These are phyloP conservation scores for Inonotus hispidus DNA, from an alignment of 1,284 basidiomycete genomes.

Conservation along the genomic window DNA sequence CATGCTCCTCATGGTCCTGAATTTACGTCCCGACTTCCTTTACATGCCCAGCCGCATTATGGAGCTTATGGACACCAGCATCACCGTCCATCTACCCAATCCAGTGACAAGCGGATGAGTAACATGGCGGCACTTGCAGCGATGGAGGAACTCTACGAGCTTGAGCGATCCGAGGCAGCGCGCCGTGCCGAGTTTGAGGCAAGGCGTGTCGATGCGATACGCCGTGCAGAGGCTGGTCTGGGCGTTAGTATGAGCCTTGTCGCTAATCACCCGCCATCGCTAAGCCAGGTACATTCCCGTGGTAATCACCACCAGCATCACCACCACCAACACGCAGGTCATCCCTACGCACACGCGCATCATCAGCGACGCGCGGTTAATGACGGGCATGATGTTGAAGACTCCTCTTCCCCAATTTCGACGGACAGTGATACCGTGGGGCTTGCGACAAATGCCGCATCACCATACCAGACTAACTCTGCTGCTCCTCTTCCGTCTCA, in stretches of 20 bases:
- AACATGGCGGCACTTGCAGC: conserved; percentile 67
- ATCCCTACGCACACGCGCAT: conserved; percentile 27
- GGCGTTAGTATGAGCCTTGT: conserved; percentile 18
- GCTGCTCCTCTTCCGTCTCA: not conserved
- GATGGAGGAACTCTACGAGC: conserved; percentile 79
- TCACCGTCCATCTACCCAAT: conserved; percentile 22
- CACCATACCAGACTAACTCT: conserved; percentile 33
- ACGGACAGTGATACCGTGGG: conserved; percentile 53
- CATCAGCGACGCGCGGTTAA: conserved; percentile 30
- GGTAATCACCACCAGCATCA: conserved; percentile 36
- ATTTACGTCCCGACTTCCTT: conserved; percentile 27
- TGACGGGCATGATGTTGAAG: conserved; percentile 40
- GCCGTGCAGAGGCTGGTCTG: conserved; percentile 71
- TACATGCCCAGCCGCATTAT: conserved; percentile 13
- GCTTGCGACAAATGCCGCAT: conserved; percentile 24
- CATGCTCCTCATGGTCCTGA: not conserved
- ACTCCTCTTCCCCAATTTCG: conserved; percentile 61
- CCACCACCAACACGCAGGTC: conserved; percentile 23
- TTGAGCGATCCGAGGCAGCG: conserved; percentile 81
- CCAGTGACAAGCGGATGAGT: conserved; percentile 20
- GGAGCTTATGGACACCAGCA: conserved; percentile 22
- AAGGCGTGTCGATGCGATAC: conserved; percentile 71
- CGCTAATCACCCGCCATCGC: not conserved
- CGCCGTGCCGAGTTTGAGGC: conserved; percentile 84
- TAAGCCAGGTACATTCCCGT: not conserved